Percentiles rank a stretch among this genome's conserved stretches.
These are phyloP conservation scores for Ceratocystis alfenasii DNA, from an alignment of 2,329 filamentous ascomycete species.

Conservation along the genomic window DNA sequence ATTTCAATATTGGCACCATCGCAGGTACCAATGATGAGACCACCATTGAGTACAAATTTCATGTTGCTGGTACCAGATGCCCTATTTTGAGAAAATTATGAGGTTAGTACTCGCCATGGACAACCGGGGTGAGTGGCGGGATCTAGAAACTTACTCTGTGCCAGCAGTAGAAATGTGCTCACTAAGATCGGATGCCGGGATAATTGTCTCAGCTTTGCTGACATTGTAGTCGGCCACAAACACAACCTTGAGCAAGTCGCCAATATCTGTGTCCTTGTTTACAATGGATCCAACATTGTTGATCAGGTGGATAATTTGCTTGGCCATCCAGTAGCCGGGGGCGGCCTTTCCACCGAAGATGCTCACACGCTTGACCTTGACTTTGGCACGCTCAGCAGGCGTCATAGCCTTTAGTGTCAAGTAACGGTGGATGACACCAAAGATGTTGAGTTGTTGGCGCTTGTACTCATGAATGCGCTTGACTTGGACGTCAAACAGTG, in stretches of 20 bases:
- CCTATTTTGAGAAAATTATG: slow-evolving; percentile 27
- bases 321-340: slow-evolving; percentile 99
- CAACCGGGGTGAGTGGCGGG: slow-evolving; percentile 11
- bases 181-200: slow-evolving; percentile 86
- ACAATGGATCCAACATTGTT: slow-evolving; percentile 83
- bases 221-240: slow-evolving; percentile 99
- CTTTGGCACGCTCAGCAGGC: slow-evolving; percentile 77
- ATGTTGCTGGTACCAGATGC: slow-evolving; percentile 89
- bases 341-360: slow-evolving; percentile 98
- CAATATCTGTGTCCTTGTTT: slow-evolving; percentile 84
- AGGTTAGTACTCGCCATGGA: slow-evolving; percentile 21
- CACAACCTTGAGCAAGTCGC: slow-evolving; percentile 89
- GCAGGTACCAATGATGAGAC: slow-evolving; percentile 93
- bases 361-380: slow-evolving; percentile 73
- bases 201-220: slow-evolving; percentile 96
- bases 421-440: slow-evolving; percentile 92
- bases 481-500: slow-evolving; percentile 93
- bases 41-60: slow-evolving; percentile 98
- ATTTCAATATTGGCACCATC: slow-evolving; percentile 98
- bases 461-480: slow-evolving; percentile 99
- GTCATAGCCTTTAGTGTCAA: slow-evolving; percentile 76
- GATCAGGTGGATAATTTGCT: slow-evolving; percentile 94
- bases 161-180: slow-evolving; percentile 98
- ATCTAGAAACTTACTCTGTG: slow-evolving; percentile 52
- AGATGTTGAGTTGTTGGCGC: slow-evolving; percentile 97